These are phyloP conservation scores for Raffaelea ambrosiae DNA, from an alignment of 2,329 filamentous ascomycete species.

Conservation along the genomic window DNA sequence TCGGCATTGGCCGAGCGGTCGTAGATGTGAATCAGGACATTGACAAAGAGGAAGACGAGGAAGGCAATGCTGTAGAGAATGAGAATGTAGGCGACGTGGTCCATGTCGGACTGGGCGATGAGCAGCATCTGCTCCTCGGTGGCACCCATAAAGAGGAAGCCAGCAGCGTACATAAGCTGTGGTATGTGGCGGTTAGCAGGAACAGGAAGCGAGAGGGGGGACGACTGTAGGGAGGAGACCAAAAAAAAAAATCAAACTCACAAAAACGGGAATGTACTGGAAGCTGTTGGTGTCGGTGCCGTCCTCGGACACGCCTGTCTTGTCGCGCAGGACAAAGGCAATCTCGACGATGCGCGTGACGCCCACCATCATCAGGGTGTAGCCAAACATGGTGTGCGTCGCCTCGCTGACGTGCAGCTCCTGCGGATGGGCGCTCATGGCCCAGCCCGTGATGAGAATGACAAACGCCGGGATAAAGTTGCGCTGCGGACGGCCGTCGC, in stretches of 20 bases:
- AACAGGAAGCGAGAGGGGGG: constrained; percentile 3
- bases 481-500: constrained; percentile 76
- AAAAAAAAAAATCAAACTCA: constrained; percentile 29
- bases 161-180: constrained; percentile 81
- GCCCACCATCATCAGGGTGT: constrained; percentile 88
- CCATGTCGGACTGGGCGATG: constrained; percentile 64
- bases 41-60: constrained; percentile 81
- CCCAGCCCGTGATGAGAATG: constrained; percentile 87
- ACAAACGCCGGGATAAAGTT: constrained; percentile 92
- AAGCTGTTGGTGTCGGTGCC: constrained; percentile 59
- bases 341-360: constrained; percentile 82
- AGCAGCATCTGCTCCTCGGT: constrained; percentile 93
- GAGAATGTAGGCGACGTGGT: constrained; percentile 85
- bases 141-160: constrained; percentile 95
- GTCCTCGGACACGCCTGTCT: constrained; percentile 54
- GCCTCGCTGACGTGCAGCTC: constrained; percentile 74
- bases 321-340: constrained; percentile 74
- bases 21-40: constrained; percentile 79
- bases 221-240: not conserved
- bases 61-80: constrained; percentile 88
- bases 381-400: constrained; percentile 85
- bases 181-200: too few relatives aligned
- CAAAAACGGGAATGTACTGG: constrained; percentile 45
- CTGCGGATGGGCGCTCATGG: constrained; percentile 89
- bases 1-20: constrained; percentile 46